These are phyloP conservation scores for Aspergillus sp. DNA, from an alignment of 2,329 filamentous ascomycete genomes.

Conservation along the genomic window DNA sequence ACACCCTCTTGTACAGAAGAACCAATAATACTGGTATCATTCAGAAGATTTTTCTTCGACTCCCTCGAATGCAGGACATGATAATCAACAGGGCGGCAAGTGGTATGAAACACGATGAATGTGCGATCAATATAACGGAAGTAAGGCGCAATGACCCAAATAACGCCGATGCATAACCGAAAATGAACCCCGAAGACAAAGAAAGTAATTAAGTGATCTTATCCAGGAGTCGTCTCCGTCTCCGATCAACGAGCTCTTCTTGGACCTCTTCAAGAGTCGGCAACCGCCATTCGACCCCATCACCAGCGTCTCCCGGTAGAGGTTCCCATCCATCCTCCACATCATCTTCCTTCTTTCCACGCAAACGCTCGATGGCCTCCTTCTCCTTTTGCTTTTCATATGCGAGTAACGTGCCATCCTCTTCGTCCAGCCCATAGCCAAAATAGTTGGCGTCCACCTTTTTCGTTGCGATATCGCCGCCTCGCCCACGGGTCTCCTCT, in stretches of 20 bases:
- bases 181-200: slow-evolving; percentile 9
- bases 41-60: slow-evolving; percentile 12
- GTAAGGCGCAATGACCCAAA: slow-evolving; percentile 11
- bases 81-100: slow-evolving; percentile 6
- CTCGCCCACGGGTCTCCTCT: slow-evolving; percentile 56
- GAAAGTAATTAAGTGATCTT: slow-evolving; percentile 57
- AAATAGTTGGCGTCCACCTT: slow-evolving; percentile 94
- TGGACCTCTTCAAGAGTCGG: slow-evolving; percentile 92
- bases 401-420: slow-evolving; percentile 74
- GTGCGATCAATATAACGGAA: slow-evolving; percentile 19
- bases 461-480: slow-evolving; percentile 50
- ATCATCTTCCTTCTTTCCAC: slow-evolving; percentile 57
- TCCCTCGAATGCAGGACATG: slow-evolving; percentile 15
- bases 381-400: slow-evolving; percentile 84
- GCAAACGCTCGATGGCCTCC: slow-evolving; percentile 71
- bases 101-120: slow-evolving; percentile 8
- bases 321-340: slow-evolving; percentile 74
- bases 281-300: slow-evolving; percentile 77
- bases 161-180: slow-evolving; percentile 11
- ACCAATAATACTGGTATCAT: slow-evolving; percentile 20
- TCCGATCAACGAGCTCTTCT: slow-evolving; percentile 82
- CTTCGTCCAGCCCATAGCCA: slow-evolving; percentile 89
- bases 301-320: slow-evolving; percentile 81
- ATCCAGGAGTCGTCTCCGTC: slow-evolving; percentile 78
- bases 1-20: slow-evolving; percentile 21